Evolutionary conservation across 331 rosid genomes (phyloP), one percentile per base, ranked within the genome.

Genomic region (Phaseolus coccineus): DNA sequence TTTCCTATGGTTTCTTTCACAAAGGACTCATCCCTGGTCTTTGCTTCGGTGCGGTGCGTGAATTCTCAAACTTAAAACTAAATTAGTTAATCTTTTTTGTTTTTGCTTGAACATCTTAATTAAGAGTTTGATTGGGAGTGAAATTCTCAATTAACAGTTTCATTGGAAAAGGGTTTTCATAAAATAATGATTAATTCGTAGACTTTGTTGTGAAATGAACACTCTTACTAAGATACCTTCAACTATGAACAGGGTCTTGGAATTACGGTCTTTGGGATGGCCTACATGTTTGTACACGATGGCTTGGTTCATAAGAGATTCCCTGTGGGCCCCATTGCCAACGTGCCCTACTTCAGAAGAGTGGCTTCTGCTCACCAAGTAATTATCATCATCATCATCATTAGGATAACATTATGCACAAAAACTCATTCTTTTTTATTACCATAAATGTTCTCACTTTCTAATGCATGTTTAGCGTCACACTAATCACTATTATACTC

Each of bases 211-310:
- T 4, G 15, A 33, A 78, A 27, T 22, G 42, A 80, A 19, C 64
- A 35, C 67, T 80, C 65, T 44, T 5, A 3, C 5, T 19, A 55
- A 80, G 70, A 47, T 84, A 81, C 33, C 70, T 44, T 24, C 30
- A 65, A 66, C 15, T 53, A 31, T 53, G 27, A 6, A 48, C 88
- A 96, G 99, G 98, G 99, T 62, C 94, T 96, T 70, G 99, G 99
- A 39, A 96, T 96, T 88, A 96, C 99, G 0, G 98, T 91, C 3
- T 96, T 93, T 74, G 99, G 99, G 14, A 91, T 96, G 89, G 99
- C 99, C 59, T 96, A 96, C 84, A 96, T 96, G 99, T 96, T 96
- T 62, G 99, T 96, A 69, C 99, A 96, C 73, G 99, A 96, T 37
- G 99, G 99, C 0, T 82, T 96, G 27, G 99, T 96, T 74, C 99